Evolutionary conservation across 345 rosid genomes (phyloP).

Genomic region (Tarenaya hassleriana): DNA sequence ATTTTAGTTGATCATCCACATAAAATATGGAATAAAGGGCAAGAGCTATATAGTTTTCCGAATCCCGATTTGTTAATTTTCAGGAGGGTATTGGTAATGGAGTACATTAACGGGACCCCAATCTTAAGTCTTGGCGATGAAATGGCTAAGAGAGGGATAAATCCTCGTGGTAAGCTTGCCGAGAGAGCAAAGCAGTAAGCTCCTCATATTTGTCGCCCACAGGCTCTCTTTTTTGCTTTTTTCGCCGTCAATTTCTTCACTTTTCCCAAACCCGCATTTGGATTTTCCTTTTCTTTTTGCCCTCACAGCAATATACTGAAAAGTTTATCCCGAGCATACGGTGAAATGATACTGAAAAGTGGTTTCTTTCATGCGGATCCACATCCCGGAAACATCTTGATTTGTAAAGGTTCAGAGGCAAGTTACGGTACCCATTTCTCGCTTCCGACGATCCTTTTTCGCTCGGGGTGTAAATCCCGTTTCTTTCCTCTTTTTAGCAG

Average conservation of each 20-base stretch:
- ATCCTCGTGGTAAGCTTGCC: constrained; percentile 78
- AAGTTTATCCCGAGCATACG: constrained; percentile 77
- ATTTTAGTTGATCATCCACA: too few relatives aligned
- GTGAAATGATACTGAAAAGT: constrained; percentile 94
- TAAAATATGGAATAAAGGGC: too few relatives aligned
- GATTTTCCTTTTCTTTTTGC: constrained; percentile 2
- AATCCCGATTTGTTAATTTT: background rate
- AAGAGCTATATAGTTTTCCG: too few relatives aligned
- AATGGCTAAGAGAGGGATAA: constrained; percentile 85
- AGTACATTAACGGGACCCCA: constrained; percentile 83
- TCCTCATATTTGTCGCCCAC: constrained; percentile 19
- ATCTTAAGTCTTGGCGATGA: constrained; percentile 84
- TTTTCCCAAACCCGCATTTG: constrained; percentile 10
- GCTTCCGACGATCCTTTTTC: constrained; percentile 4
- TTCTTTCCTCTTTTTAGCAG: constrained; percentile 36
- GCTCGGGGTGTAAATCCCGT: too few relatives aligned
- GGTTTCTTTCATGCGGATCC: constrained; percentile 98
- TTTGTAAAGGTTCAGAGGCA: constrained; percentile 85
- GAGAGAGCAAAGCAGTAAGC: constrained; percentile 92
- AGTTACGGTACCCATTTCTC: constrained; percentile 36
- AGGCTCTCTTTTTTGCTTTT: constrained; percentile 4
- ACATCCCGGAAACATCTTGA: constrained; percentile 93
- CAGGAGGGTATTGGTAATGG: constrained; percentile 88
- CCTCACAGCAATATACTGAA: constrained; percentile 64
- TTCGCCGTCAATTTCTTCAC: background rate